phyloP scores from a whole-genome alignment of 306 rosid genomes.

The Corylus heterophylla region DNA sequence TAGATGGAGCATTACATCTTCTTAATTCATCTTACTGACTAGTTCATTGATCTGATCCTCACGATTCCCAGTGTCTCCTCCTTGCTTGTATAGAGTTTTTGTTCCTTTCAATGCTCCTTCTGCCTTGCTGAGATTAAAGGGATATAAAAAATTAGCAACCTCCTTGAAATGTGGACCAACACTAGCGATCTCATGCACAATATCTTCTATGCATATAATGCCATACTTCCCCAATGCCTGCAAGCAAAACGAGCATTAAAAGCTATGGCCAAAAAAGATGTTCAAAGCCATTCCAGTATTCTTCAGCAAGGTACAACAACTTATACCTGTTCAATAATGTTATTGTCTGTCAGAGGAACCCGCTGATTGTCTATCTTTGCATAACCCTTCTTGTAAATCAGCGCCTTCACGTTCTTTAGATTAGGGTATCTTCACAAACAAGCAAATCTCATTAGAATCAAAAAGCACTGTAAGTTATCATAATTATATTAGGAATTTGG shows the following conservation, averaged over 20 bases:
- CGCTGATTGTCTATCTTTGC: constrained; percentile 56
- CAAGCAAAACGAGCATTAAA: constrained; percentile 8
- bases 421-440: constrained; percentile 66
- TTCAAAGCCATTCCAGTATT: not conserved
- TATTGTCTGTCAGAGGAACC: constrained; percentile 92
- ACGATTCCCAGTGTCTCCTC: constrained; percentile 86
- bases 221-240: constrained; percentile 74
- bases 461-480: not conserved
- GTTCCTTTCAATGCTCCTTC: constrained; percentile 58
- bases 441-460: constrained; percentile 17
- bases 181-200: constrained; percentile 71
- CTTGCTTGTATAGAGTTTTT: constrained; percentile 56
- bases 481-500: not conserved
- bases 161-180: constrained; percentile 84
- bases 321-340: constrained; percentile 72
- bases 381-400: constrained; percentile 72
- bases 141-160: constrained; percentile 66
- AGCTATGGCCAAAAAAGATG: not conserved
- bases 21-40: constrained; percentile 70
- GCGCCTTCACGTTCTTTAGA: constrained; percentile 73
- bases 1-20: not conserved
- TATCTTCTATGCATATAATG: constrained; percentile 80
- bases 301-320: not conserved
- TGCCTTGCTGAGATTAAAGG: constrained; percentile 75
- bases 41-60: constrained; percentile 75